Conservation (phyloP, 441 rosid species). For the Syzygium malaccense region DNA sequence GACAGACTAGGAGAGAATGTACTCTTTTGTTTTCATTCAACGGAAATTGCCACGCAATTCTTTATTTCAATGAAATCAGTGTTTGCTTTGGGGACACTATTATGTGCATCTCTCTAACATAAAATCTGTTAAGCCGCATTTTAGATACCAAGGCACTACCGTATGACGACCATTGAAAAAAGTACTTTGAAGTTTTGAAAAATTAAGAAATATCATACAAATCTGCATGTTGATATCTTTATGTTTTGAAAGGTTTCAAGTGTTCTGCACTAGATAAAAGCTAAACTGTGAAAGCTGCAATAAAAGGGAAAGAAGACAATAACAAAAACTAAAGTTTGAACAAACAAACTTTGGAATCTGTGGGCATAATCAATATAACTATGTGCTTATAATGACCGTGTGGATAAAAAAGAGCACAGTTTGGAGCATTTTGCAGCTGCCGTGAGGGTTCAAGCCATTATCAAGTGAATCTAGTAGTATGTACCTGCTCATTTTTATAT, state of each 20-base stretch:
- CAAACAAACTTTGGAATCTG: neutral
- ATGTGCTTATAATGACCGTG: neutral
- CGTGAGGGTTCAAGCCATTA: neutral
- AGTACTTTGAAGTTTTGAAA: neutral
- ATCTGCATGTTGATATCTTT: neutral
- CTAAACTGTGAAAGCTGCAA: neutral
- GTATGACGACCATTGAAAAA: neutral
- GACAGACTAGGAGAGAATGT: neutral
- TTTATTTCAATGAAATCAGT: neutral
- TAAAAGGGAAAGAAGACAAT: neutral
- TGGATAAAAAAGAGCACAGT: neutral
- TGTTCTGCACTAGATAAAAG: neutral
- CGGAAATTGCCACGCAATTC: neutral
- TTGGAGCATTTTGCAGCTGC: neutral
- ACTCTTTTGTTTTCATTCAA: neutral
- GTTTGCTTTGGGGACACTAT: neutral
- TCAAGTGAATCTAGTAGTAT: neutral
- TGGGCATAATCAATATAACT: neutral
- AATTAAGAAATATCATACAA: neutral
- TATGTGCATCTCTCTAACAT: neutral
- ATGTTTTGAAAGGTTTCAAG: neutral
- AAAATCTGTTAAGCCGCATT: neutral
- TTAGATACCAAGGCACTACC: neutral
- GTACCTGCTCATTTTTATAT: neutral
- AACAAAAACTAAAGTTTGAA: neutral